Percentiles rank a stretch among this genome's conserved stretches.
Evolutionary conservation across 2,329 filamentous ascomycete species (phyloP).

Genomic region (Aureobasidium sp.): DNA sequence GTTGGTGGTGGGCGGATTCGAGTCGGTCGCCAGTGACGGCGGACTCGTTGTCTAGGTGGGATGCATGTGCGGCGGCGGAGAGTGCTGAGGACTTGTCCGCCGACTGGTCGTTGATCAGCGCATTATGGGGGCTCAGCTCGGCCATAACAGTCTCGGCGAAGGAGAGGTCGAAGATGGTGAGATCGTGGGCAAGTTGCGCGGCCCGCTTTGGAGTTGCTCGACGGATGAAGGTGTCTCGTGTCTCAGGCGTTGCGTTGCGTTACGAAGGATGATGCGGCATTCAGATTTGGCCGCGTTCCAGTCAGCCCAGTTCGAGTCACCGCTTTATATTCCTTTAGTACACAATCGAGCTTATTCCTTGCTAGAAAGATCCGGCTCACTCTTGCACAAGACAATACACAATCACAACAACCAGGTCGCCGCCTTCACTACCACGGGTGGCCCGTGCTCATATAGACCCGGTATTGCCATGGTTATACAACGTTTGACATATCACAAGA

Average conservation of each 20-base stretch:
- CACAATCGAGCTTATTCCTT: background rate
- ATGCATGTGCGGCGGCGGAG: conserved; percentile 57
- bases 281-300: background rate
- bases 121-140: conserved; percentile 62
- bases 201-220: background rate
- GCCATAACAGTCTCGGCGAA: conserved; percentile 55
- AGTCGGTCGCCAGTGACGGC: conserved; percentile 32
- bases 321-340: background rate
- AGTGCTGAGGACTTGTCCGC: conserved; percentile 45
- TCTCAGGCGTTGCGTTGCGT: background rate
- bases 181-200: background rate
- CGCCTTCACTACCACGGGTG: background rate
- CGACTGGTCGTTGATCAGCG: conserved; percentile 64
- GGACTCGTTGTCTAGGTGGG: conserved; percentile 38
- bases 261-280: background rate
- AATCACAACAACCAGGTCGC: background rate
- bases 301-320: background rate
- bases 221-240: background rate
- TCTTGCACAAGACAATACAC: background rate
- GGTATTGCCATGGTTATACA: background rate
- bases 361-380: background rate
- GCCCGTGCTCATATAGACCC: background rate
- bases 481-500: background rate
- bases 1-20: conserved; percentile 20
- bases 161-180: background rate